Evolutionary conservation across 345 rosid species (phyloP).

Genomic region (Kandelia obovata): DNA sequence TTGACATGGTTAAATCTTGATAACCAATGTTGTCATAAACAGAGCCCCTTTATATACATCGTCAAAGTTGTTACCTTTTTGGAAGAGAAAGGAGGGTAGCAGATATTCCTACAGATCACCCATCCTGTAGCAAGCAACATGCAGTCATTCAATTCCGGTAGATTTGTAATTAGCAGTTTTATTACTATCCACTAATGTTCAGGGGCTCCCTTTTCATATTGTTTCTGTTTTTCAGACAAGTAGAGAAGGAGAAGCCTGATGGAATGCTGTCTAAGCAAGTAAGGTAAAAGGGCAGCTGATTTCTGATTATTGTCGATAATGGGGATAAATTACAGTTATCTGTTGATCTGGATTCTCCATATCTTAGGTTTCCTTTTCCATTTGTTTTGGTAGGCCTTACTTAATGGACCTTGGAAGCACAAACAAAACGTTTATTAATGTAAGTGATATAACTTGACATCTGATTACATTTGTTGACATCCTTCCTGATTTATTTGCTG

Average conservation of each 20-base stretch:
- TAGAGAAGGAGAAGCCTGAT: conserved; percentile 72
- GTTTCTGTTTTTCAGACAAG: conserved; percentile 52
- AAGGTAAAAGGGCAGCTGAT: conserved; percentile 40
- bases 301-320: not conserved
- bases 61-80: conserved; percentile 93
- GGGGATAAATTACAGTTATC: not conserved
- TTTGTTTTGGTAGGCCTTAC: conserved; percentile 61
- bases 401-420: conserved; percentile 98
- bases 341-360: not conserved
- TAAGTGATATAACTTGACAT: conserved; percentile 35
- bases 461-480: conserved; percentile 1
- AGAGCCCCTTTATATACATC: conserved; percentile 95
- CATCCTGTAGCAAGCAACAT: conserved; percentile 99
- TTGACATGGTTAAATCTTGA: too few relatives aligned
- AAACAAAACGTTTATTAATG: conserved; percentile 85
- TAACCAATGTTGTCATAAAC: conserved; percentile 10
- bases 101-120: conserved; percentile 95
- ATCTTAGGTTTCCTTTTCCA: conserved; percentile 12
- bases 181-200: not conserved
- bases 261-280: conserved; percentile 61
- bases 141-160: conserved; percentile 92
- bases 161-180: conserved; percentile 19
- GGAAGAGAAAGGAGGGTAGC: conserved; percentile 95
- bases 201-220: conserved; percentile 15
- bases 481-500: not conserved